Evolutionary conservation across 495 filamentous ascomycete species (phyloP), one percentile per base, ranked within the genome.

Genomic region (Penicillium maclennaniae): DNA sequence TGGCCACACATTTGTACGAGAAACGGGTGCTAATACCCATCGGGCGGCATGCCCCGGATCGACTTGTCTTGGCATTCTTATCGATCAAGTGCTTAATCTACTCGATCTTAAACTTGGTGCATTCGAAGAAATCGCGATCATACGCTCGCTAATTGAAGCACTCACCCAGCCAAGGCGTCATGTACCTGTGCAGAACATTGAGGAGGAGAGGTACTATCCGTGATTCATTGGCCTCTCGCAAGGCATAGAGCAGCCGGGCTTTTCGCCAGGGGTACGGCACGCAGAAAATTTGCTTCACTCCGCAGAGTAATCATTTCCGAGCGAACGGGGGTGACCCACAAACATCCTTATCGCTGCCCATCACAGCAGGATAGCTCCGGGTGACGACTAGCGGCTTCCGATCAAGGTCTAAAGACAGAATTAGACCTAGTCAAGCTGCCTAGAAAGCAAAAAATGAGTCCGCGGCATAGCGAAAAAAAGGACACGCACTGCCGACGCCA

Each of bases 401-500:
- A 10, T 17, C 36, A 39, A 27, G n/a, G 16, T 10, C 31, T 2
- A 34, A 14, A n/a, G 31, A 41, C 40, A 34, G 52, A 49, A 48
- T 45, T 45, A 53, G 47, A 36, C 1, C 9, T 34, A 9, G 19
- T 20, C 15, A 12, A 34, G 31, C 27, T 8, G 28, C 20, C 21
- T 49, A 17, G 37, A 25, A 16, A 36, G 17, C 9, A 36, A 36
- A 43, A 46, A 46, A n/a, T 12, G 20, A 45, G 16, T 40, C 38
- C 38, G 15, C 48, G 49, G 37, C 42, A 27, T 20, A 15, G 44
- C 23, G 19, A 15, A 36, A 45, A 16, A 43, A 47, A 47, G 50
- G 51, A 43, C 48, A 58, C 61, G 54, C 46, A 57, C 25, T 64
- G 58, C 45, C 45, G 40, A 54, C 60, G 60, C 56, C 51, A 56